A percentile compares a stretch with the other conserved stretches of the same genome.
Conservation (phyloP, 1,139 yeast genomes). For the Debaryomycetaceae sp. region DNA sequence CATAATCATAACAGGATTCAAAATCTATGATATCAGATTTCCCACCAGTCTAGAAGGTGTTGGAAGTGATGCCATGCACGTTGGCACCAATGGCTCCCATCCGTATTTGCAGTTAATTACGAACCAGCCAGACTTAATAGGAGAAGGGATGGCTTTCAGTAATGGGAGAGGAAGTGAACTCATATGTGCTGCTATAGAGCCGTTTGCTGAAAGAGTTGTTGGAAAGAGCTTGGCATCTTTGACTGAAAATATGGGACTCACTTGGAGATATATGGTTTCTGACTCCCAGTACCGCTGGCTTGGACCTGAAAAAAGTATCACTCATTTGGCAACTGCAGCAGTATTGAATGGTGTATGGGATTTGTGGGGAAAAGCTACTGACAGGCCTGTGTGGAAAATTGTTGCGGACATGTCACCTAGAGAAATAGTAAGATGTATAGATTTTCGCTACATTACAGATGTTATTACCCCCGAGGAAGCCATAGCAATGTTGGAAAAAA, state of each 20-base stretch:
- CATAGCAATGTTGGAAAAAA: constrained; percentile 21
- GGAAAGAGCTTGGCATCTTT: constrained; percentile 23
- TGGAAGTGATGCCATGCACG: no score
- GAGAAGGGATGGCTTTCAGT: no score
- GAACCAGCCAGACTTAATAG: no score
- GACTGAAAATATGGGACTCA: constrained; percentile 29
- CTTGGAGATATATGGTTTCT: constrained; percentile 33
- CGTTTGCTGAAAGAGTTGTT: no score
- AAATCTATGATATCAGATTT: no score
- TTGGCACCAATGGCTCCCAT: no score
- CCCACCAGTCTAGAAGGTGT: no score
- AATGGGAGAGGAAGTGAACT: no score
- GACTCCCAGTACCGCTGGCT: constrained; percentile 38
- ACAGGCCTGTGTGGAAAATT: constrained; percentile 35
- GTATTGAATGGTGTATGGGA: constrained; percentile 39
- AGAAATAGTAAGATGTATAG: constrained; percentile 39
- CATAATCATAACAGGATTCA: no score
- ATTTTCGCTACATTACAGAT: constrained; percentile 37
- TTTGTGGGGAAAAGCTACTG: constrained; percentile 31
- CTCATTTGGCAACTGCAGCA: no score
- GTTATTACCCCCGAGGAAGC: constrained; percentile 38
- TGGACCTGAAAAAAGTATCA: constrained; percentile 38
- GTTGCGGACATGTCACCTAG: constrained; percentile 39
- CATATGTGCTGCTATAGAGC: no score
- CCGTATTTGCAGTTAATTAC: no score